A percentile compares a stretch with the other conserved stretches of the same genome.
phyloP scores from a whole-genome alignment of 768 basidiomycete species.

The Cystobasidium onofrii region DNA sequence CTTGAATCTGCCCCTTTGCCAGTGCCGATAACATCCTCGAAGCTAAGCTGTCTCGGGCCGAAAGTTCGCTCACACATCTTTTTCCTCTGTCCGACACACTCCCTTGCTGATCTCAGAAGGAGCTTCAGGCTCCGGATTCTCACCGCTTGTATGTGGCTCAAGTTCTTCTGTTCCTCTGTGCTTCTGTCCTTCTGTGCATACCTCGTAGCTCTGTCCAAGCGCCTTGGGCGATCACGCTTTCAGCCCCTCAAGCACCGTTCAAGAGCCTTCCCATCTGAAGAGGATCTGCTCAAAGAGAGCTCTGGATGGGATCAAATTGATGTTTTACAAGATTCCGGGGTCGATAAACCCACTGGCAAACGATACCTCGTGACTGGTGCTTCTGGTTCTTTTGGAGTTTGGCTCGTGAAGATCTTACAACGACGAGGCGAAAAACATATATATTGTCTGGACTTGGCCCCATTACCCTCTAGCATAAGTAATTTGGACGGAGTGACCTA shows the following conservation, averaged over 20 bases:
- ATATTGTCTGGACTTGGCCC: conserved; percentile 5
- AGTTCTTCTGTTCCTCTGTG: neutral
- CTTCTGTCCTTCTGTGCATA: neutral
- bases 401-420: conserved; percentile 13
- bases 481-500: neutral
- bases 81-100: neutral
- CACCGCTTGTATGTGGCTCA: neutral
- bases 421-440: conserved; percentile 9
- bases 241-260: neutral
- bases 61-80: neutral
- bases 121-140: no score
- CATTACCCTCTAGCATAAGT: neutral
- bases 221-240: neutral
- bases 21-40: no score
- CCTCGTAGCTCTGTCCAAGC: neutral
- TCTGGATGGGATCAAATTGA: conserved; percentile 6
- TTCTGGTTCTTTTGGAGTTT: neutral
- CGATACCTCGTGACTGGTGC: conserved; percentile 24
- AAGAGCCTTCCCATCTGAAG: neutral
- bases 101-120: no score
- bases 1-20: no score
- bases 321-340: neutral
- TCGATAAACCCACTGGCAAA: conserved; percentile 7
- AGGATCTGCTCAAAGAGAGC: conserved; percentile 1
- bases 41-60: no score